Evolutionary conservation across 1,284 basidiomycete genomes (phyloP).

Genomic region (Trichosporon sp.): DNA sequence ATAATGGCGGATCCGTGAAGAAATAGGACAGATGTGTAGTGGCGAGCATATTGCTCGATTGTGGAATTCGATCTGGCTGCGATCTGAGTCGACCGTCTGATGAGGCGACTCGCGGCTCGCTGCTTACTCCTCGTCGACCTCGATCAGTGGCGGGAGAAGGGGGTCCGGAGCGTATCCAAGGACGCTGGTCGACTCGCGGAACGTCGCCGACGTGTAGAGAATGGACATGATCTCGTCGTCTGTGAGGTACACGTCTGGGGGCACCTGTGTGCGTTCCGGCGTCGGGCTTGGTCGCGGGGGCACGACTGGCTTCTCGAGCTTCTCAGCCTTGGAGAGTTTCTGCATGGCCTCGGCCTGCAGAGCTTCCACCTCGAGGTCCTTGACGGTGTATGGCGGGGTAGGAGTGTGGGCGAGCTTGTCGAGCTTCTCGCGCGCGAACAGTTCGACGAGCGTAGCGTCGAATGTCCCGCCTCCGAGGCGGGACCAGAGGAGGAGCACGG

Average conservation of each 20-base stretch:
- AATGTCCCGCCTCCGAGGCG: not conserved
- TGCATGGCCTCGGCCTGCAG: not conserved
- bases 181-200: constrained; percentile 1
- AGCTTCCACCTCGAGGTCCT: constrained; percentile 2
- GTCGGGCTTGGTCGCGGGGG: constrained; percentile 6
- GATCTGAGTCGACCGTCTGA: not conserved
- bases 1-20: not conserved
- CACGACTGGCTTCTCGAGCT: not conserved
- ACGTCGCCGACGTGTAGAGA: constrained; percentile 5
- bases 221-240: constrained; percentile 18
- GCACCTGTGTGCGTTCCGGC: constrained; percentile 1
- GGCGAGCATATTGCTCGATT: not conserved
- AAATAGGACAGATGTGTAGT: not conserved
- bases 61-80: not conserved
- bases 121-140: constrained; percentile 13
- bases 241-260: not conserved
- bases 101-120: not conserved
- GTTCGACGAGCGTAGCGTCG: constrained; percentile 11
- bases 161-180: constrained; percentile 9
- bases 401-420: not conserved
- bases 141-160: constrained; percentile 1
- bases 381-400: not conserved
- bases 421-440: not conserved
- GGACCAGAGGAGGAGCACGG: constrained; percentile 5
- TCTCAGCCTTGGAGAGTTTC: not conserved